Evolutionary conservation across 225 moss, liverwort and hornwort genomes (phyloP), one percentile per base, ranked within the genome.

Genomic region (Pseudoscleropodium purum): DNA sequence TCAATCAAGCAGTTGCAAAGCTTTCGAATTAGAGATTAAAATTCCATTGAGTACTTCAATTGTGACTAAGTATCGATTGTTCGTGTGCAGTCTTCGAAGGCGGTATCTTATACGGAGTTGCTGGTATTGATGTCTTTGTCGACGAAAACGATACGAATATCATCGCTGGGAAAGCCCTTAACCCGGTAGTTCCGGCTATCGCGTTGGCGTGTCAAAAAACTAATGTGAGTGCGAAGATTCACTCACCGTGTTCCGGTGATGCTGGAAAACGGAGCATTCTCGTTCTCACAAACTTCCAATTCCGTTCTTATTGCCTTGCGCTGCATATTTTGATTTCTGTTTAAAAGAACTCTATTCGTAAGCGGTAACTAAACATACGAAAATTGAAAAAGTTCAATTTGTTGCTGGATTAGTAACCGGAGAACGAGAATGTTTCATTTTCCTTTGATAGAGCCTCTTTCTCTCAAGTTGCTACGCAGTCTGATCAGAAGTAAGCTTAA

Each of bases 91-190:
- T 92, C 29, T 72, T 91, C 57, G 19, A 89, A 19, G n/a, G 83
- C 49, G 90, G 83, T 26, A 83, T 76, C 57, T 85, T 94, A 14
- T 91, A 88, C 83, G 94, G 94, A 91, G 94, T 94, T 67, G 92
- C 92, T 70, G 94, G 94, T 33, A 92, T 94, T 85, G 94, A 94
- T 85, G 91, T 90, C 72, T 88, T 94, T 85, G 67, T 94, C 51
- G 81, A 94, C 72, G 51, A 13, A 39, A 56, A n/a, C 60, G 90
- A 90, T 56, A 37, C 37, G 30, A 39, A 5, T 27, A 88, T 81
- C 74, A 90, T 92, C 60, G 31, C 67, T 62, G 39, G 4, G 33
- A 92, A 87, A 93, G 75, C 85, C 68, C 49, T 91, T 10, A 76
- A 90, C 74, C 87, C 93, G 70, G 80, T 90, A 51, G 91, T 93